Conservation (phyloP, 2,329 filamentous ascomycete genomes). For the Diaporthe aspalathi region DNA sequence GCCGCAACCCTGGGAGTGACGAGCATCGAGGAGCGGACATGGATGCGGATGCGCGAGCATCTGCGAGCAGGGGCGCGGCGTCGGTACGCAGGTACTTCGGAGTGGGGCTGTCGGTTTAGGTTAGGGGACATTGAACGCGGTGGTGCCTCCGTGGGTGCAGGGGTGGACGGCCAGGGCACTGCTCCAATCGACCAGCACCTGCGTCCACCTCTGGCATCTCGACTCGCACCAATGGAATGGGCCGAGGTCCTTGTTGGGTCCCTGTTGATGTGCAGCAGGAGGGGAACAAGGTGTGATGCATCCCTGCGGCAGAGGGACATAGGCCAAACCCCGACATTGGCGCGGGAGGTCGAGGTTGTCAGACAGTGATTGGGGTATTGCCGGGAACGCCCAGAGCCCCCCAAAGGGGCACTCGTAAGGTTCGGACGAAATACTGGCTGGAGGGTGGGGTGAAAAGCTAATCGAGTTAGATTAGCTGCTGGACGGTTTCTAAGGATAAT, state of each 20-base stretch:
- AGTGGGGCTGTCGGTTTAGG: conserved; percentile 37
- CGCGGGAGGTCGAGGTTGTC: conserved; percentile 31
- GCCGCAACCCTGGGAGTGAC: conserved; percentile 30
- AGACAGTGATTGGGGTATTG: conserved; percentile 37
- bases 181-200: conserved; percentile 33
- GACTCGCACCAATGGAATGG: conserved; percentile 38
- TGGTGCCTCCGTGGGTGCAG: conserved; percentile 33
- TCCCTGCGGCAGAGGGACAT: conserved; percentile 33
- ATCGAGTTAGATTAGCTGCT: conserved; percentile 26
- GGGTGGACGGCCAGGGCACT: conserved; percentile 26
- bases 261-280: conserved; percentile 37
- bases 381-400: conserved; percentile 26
- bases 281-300: conserved; percentile 32
- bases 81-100: conserved; percentile 27
- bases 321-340: conserved; percentile 34
- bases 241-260: conserved; percentile 22
- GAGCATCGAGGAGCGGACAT: conserved; percentile 13
- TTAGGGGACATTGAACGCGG: conserved; percentile 35
- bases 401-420: conserved; percentile 9
- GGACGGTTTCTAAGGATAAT: neutral
- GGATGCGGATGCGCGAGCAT: conserved; percentile 31
- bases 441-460: conserved; percentile 27
- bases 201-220: conserved; percentile 33
- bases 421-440: conserved; percentile 33
- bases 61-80: conserved; percentile 28